Percentiles rank a stretch among this genome's conserved stretches.
phyloP scores from a whole-genome alignment of 2,329 filamentous ascomycete genomes.

The Neonectria sp. region DNA sequence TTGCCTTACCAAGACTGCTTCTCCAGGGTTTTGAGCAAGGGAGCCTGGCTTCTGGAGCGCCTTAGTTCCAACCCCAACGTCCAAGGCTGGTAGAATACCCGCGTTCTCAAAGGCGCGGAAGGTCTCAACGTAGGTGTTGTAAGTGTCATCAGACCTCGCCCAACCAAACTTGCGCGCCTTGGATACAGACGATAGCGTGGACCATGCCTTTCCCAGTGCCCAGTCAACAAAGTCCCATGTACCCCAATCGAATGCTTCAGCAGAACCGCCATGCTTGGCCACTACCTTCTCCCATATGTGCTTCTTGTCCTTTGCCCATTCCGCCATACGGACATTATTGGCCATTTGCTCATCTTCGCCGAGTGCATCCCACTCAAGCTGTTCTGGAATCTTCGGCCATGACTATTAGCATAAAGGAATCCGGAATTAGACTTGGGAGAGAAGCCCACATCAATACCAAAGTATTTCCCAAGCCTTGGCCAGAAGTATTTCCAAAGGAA shows the following conservation, averaged over 20 bases:
- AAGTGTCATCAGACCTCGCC: constrained; percentile 37
- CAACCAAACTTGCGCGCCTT: constrained; percentile 41
- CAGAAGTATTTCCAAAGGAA: constrained; percentile 35
- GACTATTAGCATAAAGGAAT: not conserved
- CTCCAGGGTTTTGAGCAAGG: not conserved
- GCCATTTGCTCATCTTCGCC: constrained; percentile 32
- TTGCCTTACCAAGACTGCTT: not conserved
- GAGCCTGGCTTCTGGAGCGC: not conserved
- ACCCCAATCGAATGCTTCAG: constrained; percentile 37
- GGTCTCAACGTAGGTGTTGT: constrained; percentile 35
- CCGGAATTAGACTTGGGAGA: not conserved
- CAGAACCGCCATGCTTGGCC: constrained; percentile 32
- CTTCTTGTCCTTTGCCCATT: constrained; percentile 38
- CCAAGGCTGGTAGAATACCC: constrained; percentile 30
- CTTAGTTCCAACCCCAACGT: not conserved
- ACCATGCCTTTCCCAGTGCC: constrained; percentile 38
- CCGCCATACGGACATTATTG: constrained; percentile 33
- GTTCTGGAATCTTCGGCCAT: constrained; percentile 22
- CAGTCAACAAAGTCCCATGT: constrained; percentile 41
- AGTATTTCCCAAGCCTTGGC: constrained; percentile 19
- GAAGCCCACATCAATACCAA: constrained; percentile 26
- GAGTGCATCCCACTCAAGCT: constrained; percentile 31
- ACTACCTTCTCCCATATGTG: constrained; percentile 36
- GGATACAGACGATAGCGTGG: constrained; percentile 23
- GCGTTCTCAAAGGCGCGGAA: constrained; percentile 39